Conservation (phyloP, 352 stramenopile species). For the Phytopythium vexans region DNA sequence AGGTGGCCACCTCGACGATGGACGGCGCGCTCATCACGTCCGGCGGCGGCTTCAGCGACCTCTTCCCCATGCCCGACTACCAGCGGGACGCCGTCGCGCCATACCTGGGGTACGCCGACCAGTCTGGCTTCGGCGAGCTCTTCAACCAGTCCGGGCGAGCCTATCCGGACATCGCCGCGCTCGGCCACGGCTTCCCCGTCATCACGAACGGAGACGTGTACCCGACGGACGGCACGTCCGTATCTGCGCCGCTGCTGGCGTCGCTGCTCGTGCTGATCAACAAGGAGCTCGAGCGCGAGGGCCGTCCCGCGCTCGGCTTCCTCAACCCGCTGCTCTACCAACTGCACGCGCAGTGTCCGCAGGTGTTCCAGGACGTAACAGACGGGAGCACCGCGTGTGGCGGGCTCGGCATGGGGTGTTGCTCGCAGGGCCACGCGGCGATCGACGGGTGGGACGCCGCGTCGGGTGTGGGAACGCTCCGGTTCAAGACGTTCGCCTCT, state of each 20-base stretch:
- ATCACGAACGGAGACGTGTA: slow-evolving; percentile 48
- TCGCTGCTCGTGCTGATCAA: slow-evolving; percentile 67
- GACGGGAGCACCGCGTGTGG: slow-evolving; percentile 61
- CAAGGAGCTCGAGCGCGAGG: slow-evolving; percentile 29
- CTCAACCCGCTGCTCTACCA: slow-evolving; percentile 74
- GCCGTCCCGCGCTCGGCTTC: slow-evolving; percentile 50
- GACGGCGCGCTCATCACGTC: slow-evolving; percentile 62
- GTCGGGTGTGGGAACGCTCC: slow-evolving; percentile 59
- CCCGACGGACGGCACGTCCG: slow-evolving; percentile 67
- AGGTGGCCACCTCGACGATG: slow-evolving; percentile 45
- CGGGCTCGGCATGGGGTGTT: slow-evolving; percentile 42
- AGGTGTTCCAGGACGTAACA: slow-evolving; percentile 71
- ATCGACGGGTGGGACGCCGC: slow-evolving; percentile 64
- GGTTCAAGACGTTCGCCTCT: slow-evolving; percentile 31
- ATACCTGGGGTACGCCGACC: slow-evolving; percentile 30
- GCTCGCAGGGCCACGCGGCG: slow-evolving; percentile 37
- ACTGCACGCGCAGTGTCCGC: slow-evolving; percentile 45
- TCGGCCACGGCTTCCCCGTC: slow-evolving; percentile 65
- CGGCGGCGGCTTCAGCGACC: slow-evolving; percentile 63
- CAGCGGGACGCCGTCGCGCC: slow-evolving; percentile 32
- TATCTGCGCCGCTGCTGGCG: slow-evolving; percentile 64
- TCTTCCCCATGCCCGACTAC: slow-evolving; percentile 48
- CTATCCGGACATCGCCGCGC: slow-evolving; percentile 60
- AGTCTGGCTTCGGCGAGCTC: slow-evolving; percentile 16
- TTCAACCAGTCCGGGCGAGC: slow-evolving; percentile 49